Percentiles rank a stretch among this genome's conserved stretches.
These are phyloP conservation scores for Pluteus cervinus DNA, from an alignment of 768 basidiomycete genomes.

Conservation along the genomic window DNA sequence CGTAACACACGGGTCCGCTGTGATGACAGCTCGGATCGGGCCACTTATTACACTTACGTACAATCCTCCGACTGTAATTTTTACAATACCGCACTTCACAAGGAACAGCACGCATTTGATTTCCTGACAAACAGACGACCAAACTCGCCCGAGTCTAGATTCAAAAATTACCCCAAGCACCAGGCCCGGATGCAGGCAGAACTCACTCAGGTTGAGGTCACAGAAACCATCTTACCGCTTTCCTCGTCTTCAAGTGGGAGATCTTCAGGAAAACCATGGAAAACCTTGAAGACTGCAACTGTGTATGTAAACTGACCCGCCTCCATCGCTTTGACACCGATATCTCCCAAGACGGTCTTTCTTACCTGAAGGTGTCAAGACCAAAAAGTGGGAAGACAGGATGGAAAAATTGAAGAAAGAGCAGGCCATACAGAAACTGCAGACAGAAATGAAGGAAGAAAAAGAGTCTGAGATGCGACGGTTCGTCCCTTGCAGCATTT, in stretches of 20 bases:
- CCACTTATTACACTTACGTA: no score
- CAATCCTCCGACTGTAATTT: no score
- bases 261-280: slow-evolving; percentile 69
- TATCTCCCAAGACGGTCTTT: slow-evolving; percentile 53
- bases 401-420: slow-evolving; percentile 64
- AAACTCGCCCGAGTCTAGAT: no score
- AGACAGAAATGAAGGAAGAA: slow-evolving; percentile 70
- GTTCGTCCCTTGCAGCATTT: slow-evolving; percentile 24
- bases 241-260: slow-evolving; percentile 60
- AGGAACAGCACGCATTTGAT: no score
- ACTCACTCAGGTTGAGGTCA: no score
- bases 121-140: no score
- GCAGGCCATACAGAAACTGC: slow-evolving; percentile 66
- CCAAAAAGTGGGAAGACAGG: slow-evolving; percentile 60
- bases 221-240: slow-evolving; percentile 31
- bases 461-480: slow-evolving; percentile 62
- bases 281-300: slow-evolving; percentile 40
- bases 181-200: no score
- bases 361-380: slow-evolving; percentile 57
- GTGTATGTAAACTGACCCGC: slow-evolving; percentile 29
- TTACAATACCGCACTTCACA: no score
- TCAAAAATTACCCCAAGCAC: slow-evolving; percentile 12
- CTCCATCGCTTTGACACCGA: slow-evolving; percentile 5
- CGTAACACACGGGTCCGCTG: no score
- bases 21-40: no score